phyloP scores from a whole-genome alignment of 257 asterid genomes.

The Fraxinus americana region DNA sequence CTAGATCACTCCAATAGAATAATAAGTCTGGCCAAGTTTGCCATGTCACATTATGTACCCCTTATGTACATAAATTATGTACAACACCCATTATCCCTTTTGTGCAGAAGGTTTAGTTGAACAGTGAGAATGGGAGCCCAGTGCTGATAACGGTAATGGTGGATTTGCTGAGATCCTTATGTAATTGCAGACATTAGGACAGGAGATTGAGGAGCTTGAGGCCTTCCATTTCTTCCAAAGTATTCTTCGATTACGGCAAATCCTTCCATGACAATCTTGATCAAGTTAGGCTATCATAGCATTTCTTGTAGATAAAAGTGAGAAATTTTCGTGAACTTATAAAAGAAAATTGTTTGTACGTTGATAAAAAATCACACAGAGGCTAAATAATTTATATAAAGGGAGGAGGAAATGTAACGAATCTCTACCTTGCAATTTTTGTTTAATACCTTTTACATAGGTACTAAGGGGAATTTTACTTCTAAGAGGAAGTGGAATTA shows the following conservation, averaged over 20 bases:
- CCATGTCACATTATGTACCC: no score
- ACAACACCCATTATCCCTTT: no score
- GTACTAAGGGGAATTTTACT: neutral
- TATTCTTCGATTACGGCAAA: constrained; percentile 33
- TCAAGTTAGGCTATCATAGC: constrained; percentile 24
- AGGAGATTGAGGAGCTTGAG: constrained; percentile 5
- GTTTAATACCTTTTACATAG: constrained; percentile 12
- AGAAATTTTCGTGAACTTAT: neutral
- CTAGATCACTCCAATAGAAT: no score
- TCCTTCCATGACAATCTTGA: constrained; percentile 44
- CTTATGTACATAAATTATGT: no score
- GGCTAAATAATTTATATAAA: constrained; percentile 18
- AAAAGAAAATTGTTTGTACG: neutral
- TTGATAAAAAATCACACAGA: neutral
- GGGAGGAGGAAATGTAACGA: neutral
- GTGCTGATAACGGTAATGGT: constrained; percentile 17
- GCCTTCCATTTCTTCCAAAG: constrained; percentile 9
- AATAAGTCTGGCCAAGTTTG: no score
- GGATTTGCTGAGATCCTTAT: constrained; percentile 1
- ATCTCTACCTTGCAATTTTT: neutral
- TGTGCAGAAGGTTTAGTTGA: neutral
- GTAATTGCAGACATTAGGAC: neutral
- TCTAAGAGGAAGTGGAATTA: no score
- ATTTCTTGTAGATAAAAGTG: constrained; percentile 13
- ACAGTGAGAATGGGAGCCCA: constrained; percentile 6